Evolutionary conservation across 2,329 filamentous ascomycete genomes (phyloP).

Genomic region (Pseudogymnoascus sp.): DNA sequence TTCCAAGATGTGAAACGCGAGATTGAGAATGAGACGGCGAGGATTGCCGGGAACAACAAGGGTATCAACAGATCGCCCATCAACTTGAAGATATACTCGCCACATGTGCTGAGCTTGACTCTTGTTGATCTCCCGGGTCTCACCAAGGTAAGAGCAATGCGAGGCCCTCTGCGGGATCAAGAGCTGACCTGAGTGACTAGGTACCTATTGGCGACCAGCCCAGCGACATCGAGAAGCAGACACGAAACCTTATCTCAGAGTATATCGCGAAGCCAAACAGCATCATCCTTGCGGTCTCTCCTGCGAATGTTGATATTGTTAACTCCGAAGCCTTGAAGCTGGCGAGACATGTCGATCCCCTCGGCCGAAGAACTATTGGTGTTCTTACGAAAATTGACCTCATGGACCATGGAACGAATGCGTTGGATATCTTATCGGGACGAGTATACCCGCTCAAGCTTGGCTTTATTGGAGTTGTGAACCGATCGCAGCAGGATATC

Average conservation of each 20-base stretch:
- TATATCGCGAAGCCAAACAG: constrained; percentile 99
- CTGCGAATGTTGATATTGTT: constrained; percentile 95
- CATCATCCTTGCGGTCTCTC: constrained; percentile 91
- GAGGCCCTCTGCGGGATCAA: not conserved
- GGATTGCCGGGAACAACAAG: constrained; percentile 94
- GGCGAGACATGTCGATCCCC: constrained; percentile 89
- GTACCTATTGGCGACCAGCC: constrained; percentile 97
- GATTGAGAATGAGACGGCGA: constrained; percentile 91
- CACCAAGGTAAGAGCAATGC: constrained; percentile 60
- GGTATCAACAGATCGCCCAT: constrained; percentile 97
- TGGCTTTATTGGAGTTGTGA: constrained; percentile 96
- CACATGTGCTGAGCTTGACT: constrained; percentile 91
- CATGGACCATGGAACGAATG: constrained; percentile 98
- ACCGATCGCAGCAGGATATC: constrained; percentile 96
- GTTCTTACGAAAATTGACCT: constrained; percentile 94
- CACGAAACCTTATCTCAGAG: constrained; percentile 88
- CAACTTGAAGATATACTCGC: constrained; percentile 97
- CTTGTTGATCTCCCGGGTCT: constrained; percentile 91
- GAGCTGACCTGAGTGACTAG: constrained; percentile 31
- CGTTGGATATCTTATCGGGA: constrained; percentile 92
- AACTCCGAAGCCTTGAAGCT: constrained; percentile 97
- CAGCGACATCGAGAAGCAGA: constrained; percentile 97
- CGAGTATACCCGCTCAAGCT: constrained; percentile 94
- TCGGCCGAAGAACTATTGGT: constrained; percentile 90
- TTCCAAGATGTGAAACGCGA: constrained; percentile 91